phyloP scores from a whole-genome alignment of 1,284 basidiomycete species.

The Austroboletus niveus region DNA sequence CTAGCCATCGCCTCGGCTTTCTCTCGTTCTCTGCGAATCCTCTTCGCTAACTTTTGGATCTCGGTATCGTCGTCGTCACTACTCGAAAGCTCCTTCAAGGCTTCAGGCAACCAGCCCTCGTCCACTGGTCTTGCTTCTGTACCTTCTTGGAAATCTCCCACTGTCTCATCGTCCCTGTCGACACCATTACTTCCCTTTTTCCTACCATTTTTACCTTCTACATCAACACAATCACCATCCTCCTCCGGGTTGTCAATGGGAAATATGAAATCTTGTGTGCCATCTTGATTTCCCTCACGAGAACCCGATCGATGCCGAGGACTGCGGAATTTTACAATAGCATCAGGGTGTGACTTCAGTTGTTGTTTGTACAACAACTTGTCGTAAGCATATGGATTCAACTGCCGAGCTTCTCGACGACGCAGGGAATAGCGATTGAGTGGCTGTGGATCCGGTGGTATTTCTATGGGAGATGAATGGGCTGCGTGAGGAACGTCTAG shows the following conservation, averaged over 20 bases:
- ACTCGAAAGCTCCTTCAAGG: constrained; percentile 36
- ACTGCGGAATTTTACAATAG: constrained; percentile 49
- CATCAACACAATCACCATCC: constrained; percentile 28
- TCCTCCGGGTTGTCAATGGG: constrained; percentile 21
- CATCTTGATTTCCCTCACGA: constrained; percentile 20
- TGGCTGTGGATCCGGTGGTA: constrained; percentile 19
- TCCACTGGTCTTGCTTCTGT: not conserved
- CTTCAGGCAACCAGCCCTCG: constrained; percentile 27
- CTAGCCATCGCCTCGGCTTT: constrained; percentile 22
- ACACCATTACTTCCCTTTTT: constrained; percentile 14
- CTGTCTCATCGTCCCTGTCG: constrained; percentile 2
- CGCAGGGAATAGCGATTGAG: constrained; percentile 49
- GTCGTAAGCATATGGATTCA: constrained; percentile 56
- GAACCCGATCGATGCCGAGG: constrained; percentile 18
- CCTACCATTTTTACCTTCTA: constrained; percentile 9
- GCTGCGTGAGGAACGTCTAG: not conserved
- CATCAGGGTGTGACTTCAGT: constrained; percentile 52
- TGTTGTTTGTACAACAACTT: constrained; percentile 45
- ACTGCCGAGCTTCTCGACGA: constrained; percentile 46
- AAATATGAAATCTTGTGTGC: constrained; percentile 27
- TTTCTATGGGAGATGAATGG: constrained; percentile 2
- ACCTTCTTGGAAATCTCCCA: not conserved
- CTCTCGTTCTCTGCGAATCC: constrained; percentile 21
- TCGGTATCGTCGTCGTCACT: constrained; percentile 40
- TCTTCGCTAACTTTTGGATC: constrained; percentile 25